Base-by-base conservation (phyloP, 192 early-diverging fungal genomes). In the Backusella macrospora region DNA sequence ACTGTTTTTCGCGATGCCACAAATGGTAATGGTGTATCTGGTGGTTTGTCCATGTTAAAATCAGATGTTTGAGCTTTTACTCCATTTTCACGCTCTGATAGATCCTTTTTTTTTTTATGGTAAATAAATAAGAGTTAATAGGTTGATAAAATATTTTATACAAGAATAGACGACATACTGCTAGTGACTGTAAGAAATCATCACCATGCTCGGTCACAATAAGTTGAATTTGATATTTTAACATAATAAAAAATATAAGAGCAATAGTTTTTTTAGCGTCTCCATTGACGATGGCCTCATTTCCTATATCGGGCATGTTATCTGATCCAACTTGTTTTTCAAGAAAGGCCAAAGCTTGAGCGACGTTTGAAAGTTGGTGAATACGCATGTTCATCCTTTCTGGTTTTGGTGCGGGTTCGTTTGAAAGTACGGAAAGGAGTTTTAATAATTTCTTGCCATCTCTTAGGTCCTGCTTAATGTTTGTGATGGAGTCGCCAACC, bases 211-310 rank as follows among this genome's bases (percentile, higher is more conserved):
- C 65, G 49, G 78, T 71, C 59, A 85, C 43, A 43, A 86, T 80
- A 40, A 72, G 76, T 48, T 86, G 85, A 45, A 86, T 84, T 66
- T 86, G 85, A 52, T 83, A 86, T n/a, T 84, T 84, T 43, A 84
- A 78, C 71, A 86, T 86, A 67, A 86, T 86, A 70, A 84, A 83
- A 70, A 84, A 86, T 16, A 86, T 81, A 0, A 86, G 78, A 46
- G 83, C 85, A 8, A 86, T 68, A 0, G 85, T 86, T 63, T 92
- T 86, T 80, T 94, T 94, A 47, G 74, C 78, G 73, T 94, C 92
- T 39, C 85, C 86, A 67, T 94, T 91, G 37, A 94, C 92, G 78
- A 94, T 94, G 72, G 90, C 91, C 75, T 94, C 92, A 70, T 89
- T 87, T 40, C 93, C 93, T 72, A 93, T 92, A 75, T 92, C 91